Conservation (phyloP, 495 filamentous ascomycete species). For the Podospora bellae-mahoneyi region DNA sequence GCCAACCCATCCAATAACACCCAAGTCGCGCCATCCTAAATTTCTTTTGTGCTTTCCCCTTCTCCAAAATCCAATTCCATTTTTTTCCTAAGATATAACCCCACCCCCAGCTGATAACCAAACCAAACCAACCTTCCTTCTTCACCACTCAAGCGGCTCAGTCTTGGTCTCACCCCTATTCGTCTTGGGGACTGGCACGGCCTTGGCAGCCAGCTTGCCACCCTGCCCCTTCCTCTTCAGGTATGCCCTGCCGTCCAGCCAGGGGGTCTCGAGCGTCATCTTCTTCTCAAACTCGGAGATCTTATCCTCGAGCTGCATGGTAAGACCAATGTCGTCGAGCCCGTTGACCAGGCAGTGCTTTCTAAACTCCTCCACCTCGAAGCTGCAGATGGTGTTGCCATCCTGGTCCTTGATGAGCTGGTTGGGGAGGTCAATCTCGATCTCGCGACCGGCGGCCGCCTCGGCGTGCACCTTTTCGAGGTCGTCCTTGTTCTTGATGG, state of each 20-base stretch:
- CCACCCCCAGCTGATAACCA: not conserved
- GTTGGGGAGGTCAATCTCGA: conserved; percentile 87
- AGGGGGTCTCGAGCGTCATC: conserved; percentile 75
- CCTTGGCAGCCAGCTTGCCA: conserved; percentile 71
- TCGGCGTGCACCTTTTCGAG: conserved; percentile 73
- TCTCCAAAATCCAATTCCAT: not conserved
- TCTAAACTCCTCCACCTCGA: conserved; percentile 87
- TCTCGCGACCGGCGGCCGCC: conserved; percentile 75
- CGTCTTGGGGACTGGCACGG: conserved; percentile 81
- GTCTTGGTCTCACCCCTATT: conserved; percentile 81
- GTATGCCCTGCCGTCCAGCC: conserved; percentile 88
- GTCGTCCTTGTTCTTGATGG: conserved; percentile 62
- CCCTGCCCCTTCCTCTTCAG: conserved; percentile 64
- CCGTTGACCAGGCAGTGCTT: conserved; percentile 95
- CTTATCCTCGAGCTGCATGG: conserved; percentile 86
- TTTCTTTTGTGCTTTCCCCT: not conserved
- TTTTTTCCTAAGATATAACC: not conserved
- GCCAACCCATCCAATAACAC: not conserved
- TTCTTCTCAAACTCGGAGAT: conserved; percentile 78
- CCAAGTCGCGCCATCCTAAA: not conserved
- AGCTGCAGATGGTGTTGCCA: conserved; percentile 68
- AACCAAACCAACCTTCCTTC: not conserved
- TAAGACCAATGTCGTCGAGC: conserved; percentile 93
- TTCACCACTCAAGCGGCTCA: conserved; percentile 89
- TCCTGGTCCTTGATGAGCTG: conserved; percentile 74